A percentile compares a stretch with the other conserved stretches of the same genome.
These are phyloP conservation scores for Toxoplasma gondii DNA, from an alignment of 169 alveolate genomes.

Conservation along the genomic window DNA sequence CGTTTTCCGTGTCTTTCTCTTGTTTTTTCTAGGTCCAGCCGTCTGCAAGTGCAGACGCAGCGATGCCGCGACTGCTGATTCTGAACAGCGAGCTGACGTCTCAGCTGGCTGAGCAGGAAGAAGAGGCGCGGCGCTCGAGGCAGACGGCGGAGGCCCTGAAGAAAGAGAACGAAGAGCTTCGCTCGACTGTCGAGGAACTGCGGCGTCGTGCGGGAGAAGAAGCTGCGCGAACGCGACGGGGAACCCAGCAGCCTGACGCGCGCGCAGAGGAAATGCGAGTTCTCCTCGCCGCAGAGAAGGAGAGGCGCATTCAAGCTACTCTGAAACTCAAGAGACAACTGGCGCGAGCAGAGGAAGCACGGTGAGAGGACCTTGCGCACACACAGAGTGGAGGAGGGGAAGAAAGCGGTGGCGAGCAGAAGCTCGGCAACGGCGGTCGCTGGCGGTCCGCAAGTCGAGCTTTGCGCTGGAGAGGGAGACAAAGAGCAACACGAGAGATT, in stretches of 20 bases:
- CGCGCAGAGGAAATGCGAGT: not conserved
- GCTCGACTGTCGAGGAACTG: not conserved
- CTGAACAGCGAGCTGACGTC: not conserved
- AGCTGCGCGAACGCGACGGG: not conserved
- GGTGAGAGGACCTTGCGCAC: not conserved
- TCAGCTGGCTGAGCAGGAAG: not conserved
- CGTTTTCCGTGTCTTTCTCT: too few species aligned
- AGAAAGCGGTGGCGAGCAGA: too few species aligned
- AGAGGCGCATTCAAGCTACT: not conserved
- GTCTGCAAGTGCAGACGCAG: not conserved
- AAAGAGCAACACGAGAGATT: too few species aligned
- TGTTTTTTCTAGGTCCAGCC: too few species aligned
- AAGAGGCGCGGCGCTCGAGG: not conserved
- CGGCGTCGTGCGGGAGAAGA: not conserved
- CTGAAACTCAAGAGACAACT: not conserved
- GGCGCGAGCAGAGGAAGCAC: not conserved
- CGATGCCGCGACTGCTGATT: not conserved
- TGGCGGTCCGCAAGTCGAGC: too few species aligned
- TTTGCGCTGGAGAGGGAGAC: too few species aligned
- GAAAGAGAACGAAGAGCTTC: not conserved
- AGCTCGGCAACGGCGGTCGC: too few species aligned
- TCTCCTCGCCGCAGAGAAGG: not conserved
- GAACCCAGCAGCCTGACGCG: not conserved
- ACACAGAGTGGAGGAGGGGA: too few species aligned
- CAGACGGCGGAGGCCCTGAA: not conserved